Base-by-base conservation (phyloP, 176 grass and related monocot genomes). In the Saccharum officinarum region DNA sequence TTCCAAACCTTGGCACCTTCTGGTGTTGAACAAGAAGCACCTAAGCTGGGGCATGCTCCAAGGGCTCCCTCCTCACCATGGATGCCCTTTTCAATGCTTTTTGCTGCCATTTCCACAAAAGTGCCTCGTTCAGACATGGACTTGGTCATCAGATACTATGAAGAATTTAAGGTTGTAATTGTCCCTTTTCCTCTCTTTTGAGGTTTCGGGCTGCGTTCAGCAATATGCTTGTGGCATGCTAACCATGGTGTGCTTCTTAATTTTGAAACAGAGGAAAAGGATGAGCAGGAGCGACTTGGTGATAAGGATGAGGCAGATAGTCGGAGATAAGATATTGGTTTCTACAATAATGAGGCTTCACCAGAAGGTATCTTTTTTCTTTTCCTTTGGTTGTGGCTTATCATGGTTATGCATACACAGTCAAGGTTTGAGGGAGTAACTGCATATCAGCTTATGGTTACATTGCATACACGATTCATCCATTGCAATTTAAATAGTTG, bases 21-120 rank as follows among this genome's bases (percentile, higher is more conserved):
- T 72, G 41, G 62, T 86, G 63, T 49, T 66, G 26, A 77, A 47
- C 80, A 67, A 38, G 25, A 76, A 71, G 64, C 76, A 65, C 76
- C 69, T 61, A 59, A 25, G 62, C 55, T 89, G 63, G 69, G 83
- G 40, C 33, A 16, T 80, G 80, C 87, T 84, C 75, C 85, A 11
- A 80, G 80, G 49, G 8, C 49, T 12, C 85, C 85, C 41, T 87
- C 85, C 28, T 94, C 94, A 84, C 94, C 90, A 23, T 97, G 94
- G 94, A 94, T 92, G 90, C 88, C 94, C 42, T 94, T 97, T 44
- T 88, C 90, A 26, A 87, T 97, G 94, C 85, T 97, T 72, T 97
- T 97, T 77, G 92, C 92, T 16, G 86, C 89, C 59, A 92, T 97
- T 82, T 92, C 94, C 8, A 87, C 87, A 6, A 97, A 97, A 87